Evolutionary conservation across 306 rosid species (phyloP), one percentile per base, ranked within the genome.

Genomic region (Acacia acuminata): DNA sequence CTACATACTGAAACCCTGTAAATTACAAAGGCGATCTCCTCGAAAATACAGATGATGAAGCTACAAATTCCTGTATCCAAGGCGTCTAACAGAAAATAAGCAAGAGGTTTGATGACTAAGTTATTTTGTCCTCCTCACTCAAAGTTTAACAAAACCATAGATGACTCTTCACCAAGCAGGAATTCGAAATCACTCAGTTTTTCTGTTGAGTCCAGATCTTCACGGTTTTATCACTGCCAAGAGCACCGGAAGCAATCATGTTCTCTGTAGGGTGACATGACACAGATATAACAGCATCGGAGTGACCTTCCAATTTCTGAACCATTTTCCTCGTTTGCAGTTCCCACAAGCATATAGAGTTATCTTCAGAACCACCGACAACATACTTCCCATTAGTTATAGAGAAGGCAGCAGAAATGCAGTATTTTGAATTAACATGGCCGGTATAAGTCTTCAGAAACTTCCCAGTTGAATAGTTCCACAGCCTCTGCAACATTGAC

Each of bases 281-380:
- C 51, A 96, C 98, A 32, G 98, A 96, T 78, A 96, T 86, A 82
- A 91, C 98, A 7, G 99, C 85, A 81, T 96, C 97, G 0, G 96
- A 86, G 87, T 96, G 99, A 71, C 99, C 99, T 89, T 96, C 98
- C 89, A 96, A 80, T 89, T 91, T 96, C 90, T 96, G 99, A 55
- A 93, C 91, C 50, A 91, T 68, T 85, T 89, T 85, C 88, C 97
- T 87, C 65, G 87, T 77, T 87, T 93, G 99, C 86, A 96, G 82
- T 17, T 92, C 99, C 99, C 99, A 96, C 81, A 96, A 61, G 88
- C 90, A 93, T 72, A 93, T 87, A 81, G 89, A 82, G 75, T 74
- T 88, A 87, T 96, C 99, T 86, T 96, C 99, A 8, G 99, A 96
- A 70, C 99, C 99, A 25, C 99, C 89, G 24, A 91, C 99, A 58